phyloP scores from a whole-genome alignment of 495 filamentous ascomycete species.

The Aspergillus homomorphus region DNA sequence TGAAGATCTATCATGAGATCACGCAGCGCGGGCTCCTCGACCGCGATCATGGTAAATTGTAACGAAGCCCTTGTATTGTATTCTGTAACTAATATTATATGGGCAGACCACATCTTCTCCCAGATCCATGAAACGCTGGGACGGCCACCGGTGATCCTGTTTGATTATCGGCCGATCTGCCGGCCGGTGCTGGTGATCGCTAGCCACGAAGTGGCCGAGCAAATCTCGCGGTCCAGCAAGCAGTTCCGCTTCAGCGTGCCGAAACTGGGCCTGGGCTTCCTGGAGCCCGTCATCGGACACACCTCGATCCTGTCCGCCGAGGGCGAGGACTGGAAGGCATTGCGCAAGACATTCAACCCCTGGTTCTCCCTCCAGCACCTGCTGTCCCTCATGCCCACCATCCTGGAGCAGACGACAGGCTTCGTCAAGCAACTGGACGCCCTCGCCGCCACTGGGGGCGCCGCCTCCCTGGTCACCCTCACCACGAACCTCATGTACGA shows the following conservation, averaged over 20 bases:
- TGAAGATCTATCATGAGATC: too few species aligned
- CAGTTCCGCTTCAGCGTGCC: slow-evolving; percentile 37
- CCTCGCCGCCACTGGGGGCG: slow-evolving; percentile 17
- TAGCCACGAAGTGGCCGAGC: slow-evolving; percentile 22
- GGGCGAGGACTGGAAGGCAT: slow-evolving; percentile 31
- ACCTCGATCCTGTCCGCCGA: slow-evolving; percentile 17
- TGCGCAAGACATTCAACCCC: slow-evolving; percentile 36
- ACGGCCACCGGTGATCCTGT: too few species aligned
- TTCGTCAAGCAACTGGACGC: slow-evolving; percentile 29
- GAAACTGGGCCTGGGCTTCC: slow-evolving; percentile 35
- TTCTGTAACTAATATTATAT: too few species aligned
- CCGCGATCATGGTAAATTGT: too few species aligned
- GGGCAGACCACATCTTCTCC: too few species aligned
- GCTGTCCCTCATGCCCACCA: slow-evolving; percentile 28
- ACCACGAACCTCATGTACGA: slow-evolving; percentile 14
- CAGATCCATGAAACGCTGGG: too few species aligned
- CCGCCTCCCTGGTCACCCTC: slow-evolving; percentile 16
- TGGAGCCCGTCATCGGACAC: slow-evolving; percentile 31
- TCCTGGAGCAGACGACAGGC: slow-evolving; percentile 33
- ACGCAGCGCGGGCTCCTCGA: too few species aligned
- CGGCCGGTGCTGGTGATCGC: slow-evolving; percentile 18
- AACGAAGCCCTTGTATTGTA: too few species aligned
- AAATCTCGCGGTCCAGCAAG: slow-evolving; percentile 33
- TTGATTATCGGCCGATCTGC: slow-evolving; percentile 24
- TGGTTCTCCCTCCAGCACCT: slow-evolving; percentile 38